phyloP scores from a whole-genome alignment of 2,329 filamentous ascomycete species.

The Aspergillus eucalypticola region DNA sequence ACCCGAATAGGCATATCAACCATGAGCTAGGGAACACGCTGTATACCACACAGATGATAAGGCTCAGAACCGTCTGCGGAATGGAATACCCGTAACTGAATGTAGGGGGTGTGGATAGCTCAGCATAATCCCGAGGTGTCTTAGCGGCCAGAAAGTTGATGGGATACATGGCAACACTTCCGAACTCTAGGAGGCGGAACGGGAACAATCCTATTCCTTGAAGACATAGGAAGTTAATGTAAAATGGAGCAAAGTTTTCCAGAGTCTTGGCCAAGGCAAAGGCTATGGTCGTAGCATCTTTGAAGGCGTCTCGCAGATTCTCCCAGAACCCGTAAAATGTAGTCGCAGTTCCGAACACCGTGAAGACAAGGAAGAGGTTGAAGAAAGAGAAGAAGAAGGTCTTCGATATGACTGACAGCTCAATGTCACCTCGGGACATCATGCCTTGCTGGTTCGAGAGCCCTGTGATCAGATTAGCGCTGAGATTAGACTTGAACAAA shows the following conservation, averaged over 20 bases:
- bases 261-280: conserved; percentile 74
- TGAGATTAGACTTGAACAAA: background rate
- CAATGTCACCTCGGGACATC: conserved; percentile 91
- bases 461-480: conserved; percentile 41
- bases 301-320: conserved; percentile 69
- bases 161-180: conserved; percentile 79
- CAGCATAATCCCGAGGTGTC: conserved; percentile 85
- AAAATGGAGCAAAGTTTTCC: conserved; percentile 75
- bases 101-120: conserved; percentile 75
- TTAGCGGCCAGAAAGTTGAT: conserved; percentile 75
- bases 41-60: conserved; percentile 95
- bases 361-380: conserved; percentile 96
- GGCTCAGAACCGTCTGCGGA: conserved; percentile 86
- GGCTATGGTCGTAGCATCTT: conserved; percentile 77
- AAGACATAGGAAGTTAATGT: conserved; percentile 89
- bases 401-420: conserved; percentile 92
- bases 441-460: conserved; percentile 89
- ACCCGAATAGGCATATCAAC: conserved; percentile 73
- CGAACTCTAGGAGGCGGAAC: conserved; percentile 86
- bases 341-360: conserved; percentile 77
- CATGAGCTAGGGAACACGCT: conserved; percentile 80
- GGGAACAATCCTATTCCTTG: conserved; percentile 93
- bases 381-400: conserved; percentile 99
- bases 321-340: conserved; percentile 68
- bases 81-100: conserved; percentile 98